Evolutionary conservation across 2,329 filamentous ascomycete genomes (phyloP), one percentile per base, ranked within the genome.

Genomic region (Paracoccidioides brasiliensis): DNA sequence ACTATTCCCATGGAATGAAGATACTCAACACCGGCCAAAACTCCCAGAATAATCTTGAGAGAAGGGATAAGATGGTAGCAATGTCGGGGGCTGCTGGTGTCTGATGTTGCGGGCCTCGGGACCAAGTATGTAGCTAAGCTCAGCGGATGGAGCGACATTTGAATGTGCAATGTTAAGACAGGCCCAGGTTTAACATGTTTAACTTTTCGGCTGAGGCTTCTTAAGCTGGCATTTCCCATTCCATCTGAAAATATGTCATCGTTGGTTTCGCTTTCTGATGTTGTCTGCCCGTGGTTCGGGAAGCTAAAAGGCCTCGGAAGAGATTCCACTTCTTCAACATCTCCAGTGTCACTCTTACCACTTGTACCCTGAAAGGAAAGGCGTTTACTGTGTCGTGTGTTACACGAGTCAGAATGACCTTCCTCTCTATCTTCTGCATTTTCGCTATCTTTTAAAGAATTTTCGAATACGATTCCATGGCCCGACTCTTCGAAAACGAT

Each of bases 61-160:
- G 82, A 79, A 0, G 81, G 75, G 37, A 76, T 64, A 1, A 80
- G 62, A 62, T 85, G 83, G 64, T 82, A 86, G 63, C 83, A 85
- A 66, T 86, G 83, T 4, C 72, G 72, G 5, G 71, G 66, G 7
- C 60, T 60, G 56, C 40, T 61, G 15, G 1, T 45, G 46, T 53
- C 60, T 59, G n/a, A 56, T 48, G 51, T 64, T 55, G 37, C 61
- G 61, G 1, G 66, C 15, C 53, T 54, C 12, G 73, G 67, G 48
- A 72, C 76, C 4, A 86, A 65, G 61, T 81, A 85, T 1, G 79
- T 77, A 7, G 78, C 75, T 9, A 86, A 72, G 1, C 80, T 84
- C 53, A 83, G 73, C 0, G 82, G 81, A 64, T 84, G 80, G 3
- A 83, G 72, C 4, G 79, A 80, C 81, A 85, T 85, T 63, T 85